Percentiles rank a stretch among this genome's conserved stretches.
These are phyloP conservation scores for Sordaria brevicollis DNA, from an alignment of 495 filamentous ascomycete species.

Conservation along the genomic window DNA sequence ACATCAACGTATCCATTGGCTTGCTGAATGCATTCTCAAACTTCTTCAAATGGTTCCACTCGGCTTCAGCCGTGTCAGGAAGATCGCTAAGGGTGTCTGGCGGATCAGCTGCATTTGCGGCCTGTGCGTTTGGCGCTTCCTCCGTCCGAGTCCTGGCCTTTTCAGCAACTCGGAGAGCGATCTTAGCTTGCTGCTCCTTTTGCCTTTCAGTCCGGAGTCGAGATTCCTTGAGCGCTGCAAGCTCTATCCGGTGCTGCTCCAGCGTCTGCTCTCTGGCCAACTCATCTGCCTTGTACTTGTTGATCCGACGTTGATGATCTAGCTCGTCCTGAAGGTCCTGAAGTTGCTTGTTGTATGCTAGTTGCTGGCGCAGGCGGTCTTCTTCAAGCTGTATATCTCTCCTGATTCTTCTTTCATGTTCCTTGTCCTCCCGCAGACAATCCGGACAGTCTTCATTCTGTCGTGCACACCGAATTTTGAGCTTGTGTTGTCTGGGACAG, in stretches of 20 bases:
- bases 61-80: constrained; percentile 21
- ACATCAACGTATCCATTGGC: constrained; percentile 55
- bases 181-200: constrained; percentile 1
- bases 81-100: not conserved
- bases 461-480: constrained; percentile 22
- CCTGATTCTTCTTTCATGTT: constrained; percentile 31
- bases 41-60: constrained; percentile 55
- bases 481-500: constrained; percentile 45
- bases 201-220: constrained; percentile 5
- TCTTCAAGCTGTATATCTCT: constrained; percentile 46
- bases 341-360: constrained; percentile 38
- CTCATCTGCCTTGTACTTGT: constrained; percentile 38
- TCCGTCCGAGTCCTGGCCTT: not conserved
- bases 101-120: too few species aligned
- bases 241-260: constrained; percentile 25
- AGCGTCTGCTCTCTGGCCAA: constrained; percentile 34
- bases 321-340: constrained; percentile 50
- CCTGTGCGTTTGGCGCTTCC: not conserved
- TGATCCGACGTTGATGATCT: constrained; percentile 35
- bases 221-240: constrained; percentile 11
- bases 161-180: not conserved
- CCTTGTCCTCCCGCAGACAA: constrained; percentile 43
- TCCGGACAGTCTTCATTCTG: constrained; percentile 26
- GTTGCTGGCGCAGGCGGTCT: constrained; percentile 38
- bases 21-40: constrained; percentile 37